Evolutionary conservation across 495 filamentous ascomycete species (phyloP), one percentile per base, ranked within the genome.

Genomic region (Daldinia decipiens): DNA sequence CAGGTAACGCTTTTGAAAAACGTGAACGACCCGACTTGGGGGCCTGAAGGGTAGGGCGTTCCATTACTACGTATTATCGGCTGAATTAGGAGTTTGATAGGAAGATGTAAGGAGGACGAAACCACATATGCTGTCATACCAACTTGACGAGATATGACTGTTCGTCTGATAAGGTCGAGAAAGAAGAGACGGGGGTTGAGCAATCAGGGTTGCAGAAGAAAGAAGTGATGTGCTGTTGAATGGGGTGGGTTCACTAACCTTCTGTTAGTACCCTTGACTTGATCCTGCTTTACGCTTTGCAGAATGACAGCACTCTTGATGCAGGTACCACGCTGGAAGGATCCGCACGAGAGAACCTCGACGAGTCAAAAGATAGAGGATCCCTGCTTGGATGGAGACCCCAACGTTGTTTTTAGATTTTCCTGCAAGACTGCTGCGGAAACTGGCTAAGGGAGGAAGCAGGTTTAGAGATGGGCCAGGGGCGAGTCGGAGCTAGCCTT

Each of bases 1-100:
- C 68, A 47, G 77, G 77, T 45, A 79, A 67, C 50, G 77, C 77
- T 69, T 79, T 79, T 58, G 77, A 79, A 59, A 78, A 78, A 62
- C 77, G 77, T 34, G 77, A 79, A 45, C 72, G 70, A 47, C 76
- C 76, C 72, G 62, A 38, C 39, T 62, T 69, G 21, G 75, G 76
- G 76, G 65, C 43, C 39, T 71, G 65, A 39, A 72, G 71, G 32
- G 74, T 67, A 58, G 71, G 54, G 62, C 59, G 68, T 43, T 73
- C 65, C 71, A 76, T 74, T 62, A 43, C 55, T 55, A 71, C 52
- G 54, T 68, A 59, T 67, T 68, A 65, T 63, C 73, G 66, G 71
- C 50, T 53, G 56, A 60, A 52, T 53, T 53, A 34, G 53, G 67
- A 68, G 55, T 61, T 31, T 69, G 59, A 67, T 65, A 72, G 52